Base-by-base conservation (phyloP, 2,329 filamentous ascomycete genomes). In the Beauveria rudraprayagi region DNA sequence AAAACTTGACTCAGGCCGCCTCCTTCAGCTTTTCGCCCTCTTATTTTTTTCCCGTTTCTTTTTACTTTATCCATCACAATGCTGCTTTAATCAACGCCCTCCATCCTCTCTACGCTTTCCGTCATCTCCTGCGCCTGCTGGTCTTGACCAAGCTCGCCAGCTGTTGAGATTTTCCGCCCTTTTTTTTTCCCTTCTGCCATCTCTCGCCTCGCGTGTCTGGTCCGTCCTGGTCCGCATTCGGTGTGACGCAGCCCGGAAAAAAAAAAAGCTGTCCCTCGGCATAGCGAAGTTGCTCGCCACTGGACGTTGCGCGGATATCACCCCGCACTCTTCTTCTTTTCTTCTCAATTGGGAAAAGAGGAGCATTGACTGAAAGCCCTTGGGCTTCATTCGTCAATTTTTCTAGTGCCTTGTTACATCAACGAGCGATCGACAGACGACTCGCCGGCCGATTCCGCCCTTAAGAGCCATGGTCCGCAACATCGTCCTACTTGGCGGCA, bases 401-500 rank as follows among this genome's bases (percentile, higher is more conserved):
- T 46, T 9, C 5, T 4, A 19, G 11, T 43, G 14, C 40, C 47
- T n/a, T 26, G 5, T 66, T 37, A 16, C 61, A 48, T 37, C 52
- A 47, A 11, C 40, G 40, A 51, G 3, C 48, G 26, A 51, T 34
- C 37, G 3, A 58, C 46, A 9, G 1, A 60, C 41, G 17, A 22
- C 44, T 30, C 40, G 41, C 48, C 62, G 62, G 62, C 61, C 66
- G 56, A 64, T 28, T 30, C 56, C 16, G 51, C 60, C 62, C 46
- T 64, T 62, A 60, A 64, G 51, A 68, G 75, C 67, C 65, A 96
- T 97, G 92, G 92, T 97, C 67, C 89, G 92, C 75, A 96, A 96
- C 75, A 91, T 99, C 66, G 91, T 96, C 71, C 84, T 99, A 65
- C 86, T 99, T 66, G 91, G 92, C 68, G 93, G 94, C 64, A 94